phyloP scores from a whole-genome alignment of 192 early-diverging fungal genomes.

The Chytriomyces hyalinus region DNA sequence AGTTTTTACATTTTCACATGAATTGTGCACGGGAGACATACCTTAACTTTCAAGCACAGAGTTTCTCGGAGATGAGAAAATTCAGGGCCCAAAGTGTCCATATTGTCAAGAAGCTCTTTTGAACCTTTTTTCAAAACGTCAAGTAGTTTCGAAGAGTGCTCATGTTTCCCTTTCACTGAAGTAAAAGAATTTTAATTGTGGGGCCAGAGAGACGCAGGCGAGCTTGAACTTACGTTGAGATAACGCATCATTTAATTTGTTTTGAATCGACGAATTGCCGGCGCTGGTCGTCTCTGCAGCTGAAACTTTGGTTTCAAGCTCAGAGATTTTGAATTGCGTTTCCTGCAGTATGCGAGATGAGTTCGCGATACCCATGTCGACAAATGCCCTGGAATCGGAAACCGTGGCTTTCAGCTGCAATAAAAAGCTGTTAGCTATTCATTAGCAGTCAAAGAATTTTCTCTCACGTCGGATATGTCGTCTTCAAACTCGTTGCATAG shows the following conservation, averaged over 20 bases:
- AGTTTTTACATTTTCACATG: not conserved
- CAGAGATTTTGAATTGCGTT: slow-evolving; percentile 17
- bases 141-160: slow-evolving; percentile 11
- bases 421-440: not conserved
- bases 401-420: slow-evolving; percentile 2
- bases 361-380: slow-evolving; percentile 14
- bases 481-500: slow-evolving; percentile 24
- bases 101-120: not conserved
- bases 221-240: not conserved
- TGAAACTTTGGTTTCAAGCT: slow-evolving; percentile 1
- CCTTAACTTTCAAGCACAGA: slow-evolving; percentile 18
- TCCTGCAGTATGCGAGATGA: slow-evolving; percentile 1
- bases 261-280: not conserved
- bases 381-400: slow-evolving; percentile 4
- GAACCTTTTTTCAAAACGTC: slow-evolving; percentile 2
- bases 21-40: not conserved
- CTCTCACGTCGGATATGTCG: slow-evolving; percentile 18
- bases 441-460: not conserved
- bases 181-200: not conserved
- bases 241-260: slow-evolving; percentile 5
- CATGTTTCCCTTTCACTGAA: slow-evolving; percentile 22
- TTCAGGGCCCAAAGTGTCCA: slow-evolving; percentile 18
- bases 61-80: slow-evolving; percentile 12
- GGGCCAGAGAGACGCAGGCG: no score
- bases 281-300: not conserved